Evolutionary conservation across 306 rosid species (phyloP).

Genomic region (Pterocarpus macrocarpus): DNA sequence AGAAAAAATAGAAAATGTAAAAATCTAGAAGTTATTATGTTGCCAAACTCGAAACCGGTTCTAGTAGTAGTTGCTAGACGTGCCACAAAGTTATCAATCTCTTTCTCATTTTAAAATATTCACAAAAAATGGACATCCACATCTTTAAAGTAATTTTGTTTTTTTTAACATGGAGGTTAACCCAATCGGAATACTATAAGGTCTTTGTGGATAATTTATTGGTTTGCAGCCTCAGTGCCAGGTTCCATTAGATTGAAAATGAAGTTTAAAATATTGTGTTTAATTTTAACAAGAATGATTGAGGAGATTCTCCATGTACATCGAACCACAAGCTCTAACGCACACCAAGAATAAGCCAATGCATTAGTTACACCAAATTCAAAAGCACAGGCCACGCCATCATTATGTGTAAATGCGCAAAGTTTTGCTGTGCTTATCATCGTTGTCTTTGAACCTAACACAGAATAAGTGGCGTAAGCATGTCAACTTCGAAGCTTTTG

Average conservation of each 20-base stretch:
- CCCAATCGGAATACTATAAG: constrained; percentile 17
- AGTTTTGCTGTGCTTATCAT: constrained; percentile 45
- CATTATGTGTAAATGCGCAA: constrained; percentile 39
- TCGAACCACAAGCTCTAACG: constrained; percentile 42
- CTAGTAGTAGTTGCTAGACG: background rate
- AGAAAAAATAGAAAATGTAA: no score
- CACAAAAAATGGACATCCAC: constrained; percentile 46
- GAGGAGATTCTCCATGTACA: constrained; percentile 38
- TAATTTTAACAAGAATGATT: constrained; percentile 30
- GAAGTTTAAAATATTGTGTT: constrained; percentile 15
- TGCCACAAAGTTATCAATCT: constrained; percentile 39
- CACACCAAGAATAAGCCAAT: constrained; percentile 51
- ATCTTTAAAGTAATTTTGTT: constrained; percentile 30
- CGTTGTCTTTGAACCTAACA: constrained; percentile 56
- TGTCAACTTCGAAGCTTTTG: constrained; percentile 55
- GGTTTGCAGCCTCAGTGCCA: constrained; percentile 32
- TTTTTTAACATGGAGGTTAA: background rate
- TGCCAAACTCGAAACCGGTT: constrained; percentile 41
- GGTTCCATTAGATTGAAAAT: background rate
- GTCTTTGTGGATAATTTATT: background rate
- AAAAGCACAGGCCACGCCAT: constrained; percentile 45
- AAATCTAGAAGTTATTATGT: background rate
- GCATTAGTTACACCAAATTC: constrained; percentile 48
- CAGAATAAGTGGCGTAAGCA: constrained; percentile 51
- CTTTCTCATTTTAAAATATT: constrained; percentile 19